These are phyloP conservation scores for Meripilus lineatus DNA, from an alignment of 1,284 basidiomycete genomes.

Conservation along the genomic window DNA sequence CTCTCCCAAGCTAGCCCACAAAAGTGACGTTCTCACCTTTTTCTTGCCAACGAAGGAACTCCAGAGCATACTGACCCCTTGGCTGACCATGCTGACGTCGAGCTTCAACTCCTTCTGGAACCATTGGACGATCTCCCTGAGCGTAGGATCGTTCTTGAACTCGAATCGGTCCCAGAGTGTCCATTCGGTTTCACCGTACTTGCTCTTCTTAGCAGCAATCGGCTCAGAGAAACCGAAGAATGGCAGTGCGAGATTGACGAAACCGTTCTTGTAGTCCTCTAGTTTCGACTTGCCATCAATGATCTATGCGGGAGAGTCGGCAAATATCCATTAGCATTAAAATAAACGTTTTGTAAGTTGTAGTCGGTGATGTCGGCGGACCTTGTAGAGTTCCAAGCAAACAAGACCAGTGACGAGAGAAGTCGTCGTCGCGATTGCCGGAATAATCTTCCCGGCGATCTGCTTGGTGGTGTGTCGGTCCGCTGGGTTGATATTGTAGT, in stretches of 20 bases:
- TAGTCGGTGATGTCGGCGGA: conserved; percentile 20
- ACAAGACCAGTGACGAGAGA: conserved; percentile 93
- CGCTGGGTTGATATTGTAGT: conserved; percentile 88
- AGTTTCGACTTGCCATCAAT: conserved; percentile 93
- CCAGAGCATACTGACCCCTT: conserved; percentile 98
- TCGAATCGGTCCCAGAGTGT: conserved; percentile 99
- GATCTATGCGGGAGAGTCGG: conserved; percentile 45
- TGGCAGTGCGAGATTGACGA: conserved; percentile 95
- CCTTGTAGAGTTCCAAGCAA: conserved; percentile 97
- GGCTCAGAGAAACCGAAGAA: conserved; percentile 99
- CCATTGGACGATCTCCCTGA: conserved; percentile 82
- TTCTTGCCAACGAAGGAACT: conserved; percentile 88
- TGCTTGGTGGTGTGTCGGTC: conserved; percentile 96
- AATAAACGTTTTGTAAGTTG: not conserved
- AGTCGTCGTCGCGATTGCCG: conserved; percentile 98
- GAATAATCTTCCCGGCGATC: conserved; percentile 99
- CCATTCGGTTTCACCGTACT: conserved; percentile 89
- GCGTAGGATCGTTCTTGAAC: conserved; percentile 85
- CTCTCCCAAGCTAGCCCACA: too few species aligned
- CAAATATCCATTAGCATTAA: not conserved
- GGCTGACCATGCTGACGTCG: conserved; percentile 93
- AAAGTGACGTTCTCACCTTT: conserved; percentile 77
- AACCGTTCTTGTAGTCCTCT: conserved; percentile 98
- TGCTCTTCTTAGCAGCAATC: conserved; percentile 86
- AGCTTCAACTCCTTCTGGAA: conserved; percentile 86